Evolutionary conservation across 1,139 yeast species (phyloP).

Genomic region (Lodderomyces margitis): DNA sequence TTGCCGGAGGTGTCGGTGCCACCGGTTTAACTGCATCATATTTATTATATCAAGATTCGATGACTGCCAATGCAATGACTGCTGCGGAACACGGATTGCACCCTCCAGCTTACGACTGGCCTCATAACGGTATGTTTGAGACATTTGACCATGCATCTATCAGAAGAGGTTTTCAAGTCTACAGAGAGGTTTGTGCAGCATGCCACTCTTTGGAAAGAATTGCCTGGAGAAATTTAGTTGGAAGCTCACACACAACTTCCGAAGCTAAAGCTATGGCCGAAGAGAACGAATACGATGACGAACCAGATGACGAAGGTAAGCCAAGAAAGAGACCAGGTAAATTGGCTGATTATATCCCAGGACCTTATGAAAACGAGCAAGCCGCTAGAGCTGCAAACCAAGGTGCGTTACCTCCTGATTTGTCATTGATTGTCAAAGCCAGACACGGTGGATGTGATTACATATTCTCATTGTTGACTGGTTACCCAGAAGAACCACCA

Average conservation of each 20-base stretch:
- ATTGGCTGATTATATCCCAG: conserved; percentile 92
- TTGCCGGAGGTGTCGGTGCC: conserved; percentile 64
- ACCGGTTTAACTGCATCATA: conserved; percentile 73
- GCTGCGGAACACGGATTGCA: conserved; percentile 99
- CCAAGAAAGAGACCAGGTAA: conserved; percentile 99
- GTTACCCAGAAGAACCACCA: conserved; percentile 98
- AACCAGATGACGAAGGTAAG: conserved; percentile 99
- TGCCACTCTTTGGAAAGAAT: conserved; percentile 97
- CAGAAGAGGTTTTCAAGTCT: conserved; percentile 99
- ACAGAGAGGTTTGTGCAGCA: conserved; percentile 98
- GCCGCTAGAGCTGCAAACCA: conserved; percentile 99
- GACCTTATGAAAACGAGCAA: conserved; percentile 96
- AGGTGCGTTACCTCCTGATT: conserved; percentile 98
- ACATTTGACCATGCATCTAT: conserved; percentile 95
- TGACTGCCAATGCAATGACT: conserved; percentile 93
- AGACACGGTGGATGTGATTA: conserved; percentile 99
- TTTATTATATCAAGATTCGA: conserved; percentile 73
- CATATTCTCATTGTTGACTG: conserved; percentile 91
- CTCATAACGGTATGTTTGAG: conserved; percentile 88
- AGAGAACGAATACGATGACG: conserved; percentile 97
- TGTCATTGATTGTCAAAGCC: conserved; percentile 95
- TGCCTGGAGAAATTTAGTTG: conserved; percentile 98
- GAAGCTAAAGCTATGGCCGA: conserved; percentile 95
- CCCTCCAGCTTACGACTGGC: conserved; percentile 90
- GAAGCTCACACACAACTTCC: conserved; percentile 87